Conservation (phyloP, 2,329 filamentous ascomycete genomes). For the Claviceps fusiformis region DNA sequence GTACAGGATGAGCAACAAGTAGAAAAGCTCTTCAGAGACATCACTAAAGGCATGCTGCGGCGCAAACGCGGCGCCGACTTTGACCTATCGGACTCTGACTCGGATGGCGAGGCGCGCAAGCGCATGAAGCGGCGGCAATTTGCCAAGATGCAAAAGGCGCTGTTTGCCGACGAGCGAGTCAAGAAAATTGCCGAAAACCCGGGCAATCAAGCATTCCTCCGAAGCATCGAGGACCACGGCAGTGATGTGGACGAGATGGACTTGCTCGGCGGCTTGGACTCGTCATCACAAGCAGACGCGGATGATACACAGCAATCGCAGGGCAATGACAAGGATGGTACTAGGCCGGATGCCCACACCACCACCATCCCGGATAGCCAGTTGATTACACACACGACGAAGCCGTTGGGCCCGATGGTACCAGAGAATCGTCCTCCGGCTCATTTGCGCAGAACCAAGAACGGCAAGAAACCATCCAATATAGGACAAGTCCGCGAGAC, state of each 20-base stretch:
- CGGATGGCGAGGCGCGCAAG: slow-evolving; percentile 63
- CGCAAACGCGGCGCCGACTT: slow-evolving; percentile 72
- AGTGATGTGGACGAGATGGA: slow-evolving; percentile 59
- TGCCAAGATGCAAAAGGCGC: slow-evolving; percentile 77
- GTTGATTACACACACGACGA: slow-evolving; percentile 20
- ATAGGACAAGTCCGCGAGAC: slow-evolving; percentile 73
- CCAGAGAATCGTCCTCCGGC: slow-evolving; percentile 33
- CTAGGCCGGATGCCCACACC: slow-evolving; percentile 13
- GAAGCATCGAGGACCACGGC: slow-evolving; percentile 73
- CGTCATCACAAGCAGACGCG: slow-evolving; percentile 21
- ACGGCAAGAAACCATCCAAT: slow-evolving; percentile 54
- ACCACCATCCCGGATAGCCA: slow-evolving; percentile 39
- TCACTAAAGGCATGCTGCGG: slow-evolving; percentile 77
- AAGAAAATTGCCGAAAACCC: slow-evolving; percentile 82
- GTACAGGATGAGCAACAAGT: slow-evolving; percentile 74
- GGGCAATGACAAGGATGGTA: slow-evolving; percentile 9
- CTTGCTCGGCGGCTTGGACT: slow-evolving; percentile 43
- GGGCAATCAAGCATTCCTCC: slow-evolving; percentile 80
- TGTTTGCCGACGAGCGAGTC: slow-evolving; percentile 79
- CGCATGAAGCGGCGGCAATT: slow-evolving; percentile 79
- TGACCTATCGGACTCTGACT: slow-evolving; percentile 81
- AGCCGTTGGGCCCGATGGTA: slow-evolving; percentile 18
- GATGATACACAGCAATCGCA: slow-evolving; percentile 13
- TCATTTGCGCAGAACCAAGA: slow-evolving; percentile 47
- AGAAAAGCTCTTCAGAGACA: slow-evolving; percentile 82